Conservation (phyloP, 148 eudicot genomes). For the Limonium bicolor region DNA sequence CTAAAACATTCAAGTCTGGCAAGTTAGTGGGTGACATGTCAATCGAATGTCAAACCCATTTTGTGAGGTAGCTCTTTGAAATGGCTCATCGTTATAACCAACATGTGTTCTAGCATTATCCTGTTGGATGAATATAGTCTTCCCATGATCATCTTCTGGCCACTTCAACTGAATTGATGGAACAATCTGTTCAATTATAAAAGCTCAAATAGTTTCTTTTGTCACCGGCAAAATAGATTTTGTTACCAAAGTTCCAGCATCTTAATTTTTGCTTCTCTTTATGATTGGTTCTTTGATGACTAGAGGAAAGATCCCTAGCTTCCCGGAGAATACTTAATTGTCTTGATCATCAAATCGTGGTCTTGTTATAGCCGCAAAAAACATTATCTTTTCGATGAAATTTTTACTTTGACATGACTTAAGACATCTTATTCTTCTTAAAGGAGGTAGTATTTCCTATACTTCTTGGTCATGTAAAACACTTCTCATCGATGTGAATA, state of each 20-base stretch:
- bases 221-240: constrained; percentile 1
- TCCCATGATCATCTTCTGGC: background rate
- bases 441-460: too few species aligned
- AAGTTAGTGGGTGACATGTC: constrained; percentile 7
- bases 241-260: background rate
- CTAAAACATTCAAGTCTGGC: constrained; percentile 5
- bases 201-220: background rate
- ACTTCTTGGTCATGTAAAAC: too few species aligned
- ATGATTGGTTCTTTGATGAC: too few species aligned
- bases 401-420: too few species aligned
- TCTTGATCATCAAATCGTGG: too few species aligned
- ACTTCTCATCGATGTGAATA: too few species aligned
- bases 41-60: constrained; percentile 8
- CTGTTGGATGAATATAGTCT: constrained; percentile 4
- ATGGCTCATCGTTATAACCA: background rate
- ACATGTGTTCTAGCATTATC: constrained; percentile 8
- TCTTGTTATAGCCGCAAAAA: too few species aligned
- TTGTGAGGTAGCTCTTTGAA: background rate
- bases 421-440: too few species aligned
- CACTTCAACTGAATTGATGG: background rate
- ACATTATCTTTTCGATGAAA: too few species aligned
- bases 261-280: background rate
- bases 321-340: too few species aligned
- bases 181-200: background rate
- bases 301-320: too few species aligned